These are phyloP conservation scores for Chaetoceros tenuissimus DNA, from an alignment of 108 stramenopile genomes.

Conservation along the genomic window DNA sequence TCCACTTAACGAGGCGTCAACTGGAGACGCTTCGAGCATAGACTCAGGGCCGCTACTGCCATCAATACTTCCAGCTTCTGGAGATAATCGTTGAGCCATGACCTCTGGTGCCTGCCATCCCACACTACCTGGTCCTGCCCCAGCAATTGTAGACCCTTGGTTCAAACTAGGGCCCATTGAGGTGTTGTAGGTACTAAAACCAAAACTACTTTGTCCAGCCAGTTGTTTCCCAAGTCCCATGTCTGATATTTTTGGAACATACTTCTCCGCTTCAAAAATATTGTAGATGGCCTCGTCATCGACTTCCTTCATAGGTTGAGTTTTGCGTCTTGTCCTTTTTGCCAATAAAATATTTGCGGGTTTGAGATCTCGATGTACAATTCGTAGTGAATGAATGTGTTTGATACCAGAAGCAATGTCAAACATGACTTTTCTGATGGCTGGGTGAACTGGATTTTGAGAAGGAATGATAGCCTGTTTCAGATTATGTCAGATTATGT, in stretches of 20 bases:
- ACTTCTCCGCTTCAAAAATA: constrained; percentile 46
- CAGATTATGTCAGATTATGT: constrained; percentile 7
- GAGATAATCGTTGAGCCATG: constrained; percentile 68
- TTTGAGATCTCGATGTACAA: constrained; percentile 87
- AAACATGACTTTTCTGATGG: constrained; percentile 45
- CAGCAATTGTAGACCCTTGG: constrained; percentile 39
- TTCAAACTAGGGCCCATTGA: constrained; percentile 36
- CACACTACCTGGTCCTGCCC: constrained; percentile 82
- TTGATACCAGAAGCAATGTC: constrained; percentile 84
- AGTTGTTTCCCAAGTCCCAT: constrained; percentile 96
- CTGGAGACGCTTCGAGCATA: constrained; percentile 33
- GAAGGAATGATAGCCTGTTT: background rate
- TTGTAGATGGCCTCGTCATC: constrained; percentile 36
- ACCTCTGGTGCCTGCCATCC: constrained; percentile 98
- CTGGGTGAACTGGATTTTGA: constrained; percentile 12
- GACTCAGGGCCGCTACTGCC: constrained; percentile 19
- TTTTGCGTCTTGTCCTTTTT: constrained; percentile 25
- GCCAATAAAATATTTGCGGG: constrained; percentile 92
- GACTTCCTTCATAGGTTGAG: constrained; percentile 11
- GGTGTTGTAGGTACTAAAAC: constrained; percentile 64
- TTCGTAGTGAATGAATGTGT: constrained; percentile 84
- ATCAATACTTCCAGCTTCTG: constrained; percentile 30
- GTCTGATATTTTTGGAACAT: constrained; percentile 90
- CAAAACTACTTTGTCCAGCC: constrained; percentile 82
- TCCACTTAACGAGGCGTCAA: constrained; percentile 20